Percentiles rank a stretch among this genome's conserved stretches.
Evolutionary conservation across 805 yeast genomes (phyloP).

Genomic region (Cyberlindnera americana): DNA sequence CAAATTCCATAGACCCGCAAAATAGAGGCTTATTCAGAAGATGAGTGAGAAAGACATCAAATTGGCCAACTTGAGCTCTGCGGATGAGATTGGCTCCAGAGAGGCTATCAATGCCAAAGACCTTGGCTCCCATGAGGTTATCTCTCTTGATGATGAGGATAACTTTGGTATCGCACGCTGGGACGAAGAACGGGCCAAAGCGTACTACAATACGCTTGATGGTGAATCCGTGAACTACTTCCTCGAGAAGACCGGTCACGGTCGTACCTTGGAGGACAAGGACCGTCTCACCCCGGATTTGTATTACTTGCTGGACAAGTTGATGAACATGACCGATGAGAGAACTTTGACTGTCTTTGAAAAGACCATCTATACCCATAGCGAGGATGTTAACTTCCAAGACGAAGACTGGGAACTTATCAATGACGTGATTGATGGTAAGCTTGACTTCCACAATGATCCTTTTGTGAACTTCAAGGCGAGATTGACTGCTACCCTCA

Average conservation of each 20-base stretch:
- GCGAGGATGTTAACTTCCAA: slow-evolving; percentile 47
- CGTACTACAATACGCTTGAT: slow-evolving; percentile 8
- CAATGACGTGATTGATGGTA: slow-evolving; percentile 5
- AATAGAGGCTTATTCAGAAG: no score
- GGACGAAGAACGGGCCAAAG: slow-evolving; percentile 12
- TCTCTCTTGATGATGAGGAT: not conserved
- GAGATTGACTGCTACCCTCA: slow-evolving; percentile 10
- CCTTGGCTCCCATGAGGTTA: not conserved
- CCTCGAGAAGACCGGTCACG: slow-evolving; percentile 20
- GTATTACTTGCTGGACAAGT: slow-evolving; percentile 14
- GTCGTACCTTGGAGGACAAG: slow-evolving; percentile 9
- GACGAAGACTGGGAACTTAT: slow-evolving; percentile 18
- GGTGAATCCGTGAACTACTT: slow-evolving; percentile 6
- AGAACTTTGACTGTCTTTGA: slow-evolving; percentile 26
- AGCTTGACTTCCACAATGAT: slow-evolving; percentile 4
- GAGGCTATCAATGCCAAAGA: not conserved
- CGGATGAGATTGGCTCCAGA: not conserved
- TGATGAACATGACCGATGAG: slow-evolving; percentile 27
- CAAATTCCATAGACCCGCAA: no score
- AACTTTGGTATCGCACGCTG: slow-evolving; percentile 7
- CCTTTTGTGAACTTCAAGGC: slow-evolving; percentile 12
- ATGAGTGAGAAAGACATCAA: slow-evolving; percentile 1
- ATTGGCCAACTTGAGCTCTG: not conserved
- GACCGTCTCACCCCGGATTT: slow-evolving; percentile 14
- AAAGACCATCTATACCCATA: slow-evolving; percentile 38